Percentiles rank a stretch among this genome's conserved stretches.
Evolutionary conservation across 208 protist genomes (phyloP).

Genomic region (Acanthamoeba triangularis): DNA sequence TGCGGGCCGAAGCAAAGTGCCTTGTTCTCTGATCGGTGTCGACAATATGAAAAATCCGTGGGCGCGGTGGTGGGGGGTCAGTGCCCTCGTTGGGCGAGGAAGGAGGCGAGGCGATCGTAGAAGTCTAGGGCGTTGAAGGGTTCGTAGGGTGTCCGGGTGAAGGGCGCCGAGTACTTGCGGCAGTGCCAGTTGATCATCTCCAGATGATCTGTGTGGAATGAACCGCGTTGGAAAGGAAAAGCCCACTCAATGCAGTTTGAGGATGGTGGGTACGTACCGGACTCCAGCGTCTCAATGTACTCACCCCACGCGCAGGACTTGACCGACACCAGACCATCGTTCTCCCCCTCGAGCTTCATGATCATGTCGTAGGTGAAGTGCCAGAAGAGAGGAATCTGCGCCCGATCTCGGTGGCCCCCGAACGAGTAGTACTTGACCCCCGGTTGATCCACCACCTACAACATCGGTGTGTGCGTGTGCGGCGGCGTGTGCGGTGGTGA

Average conservation of each 20-base stretch:
- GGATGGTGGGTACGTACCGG: background rate
- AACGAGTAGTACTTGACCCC: slow-evolving; percentile 77
- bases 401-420: background rate
- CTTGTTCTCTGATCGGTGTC: background rate
- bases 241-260: background rate
- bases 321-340: slow-evolving; percentile 61
- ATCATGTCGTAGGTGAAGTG: slow-evolving; percentile 62
- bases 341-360: background rate
- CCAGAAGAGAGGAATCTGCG: slow-evolving; percentile 48
- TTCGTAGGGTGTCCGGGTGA: slow-evolving; percentile 15
- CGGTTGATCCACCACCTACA: slow-evolving; percentile 39
- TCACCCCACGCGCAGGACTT: slow-evolving; percentile 55
- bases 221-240: background rate
- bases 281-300: slow-evolving; percentile 34
- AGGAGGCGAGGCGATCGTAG: slow-evolving; percentile 43
- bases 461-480: no score
- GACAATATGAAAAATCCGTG: background rate
- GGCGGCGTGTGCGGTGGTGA: background rate
- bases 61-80: background rate
- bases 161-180: slow-evolving; percentile 44
- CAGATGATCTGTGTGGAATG: slow-evolving; percentile 2
- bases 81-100: slow-evolving; percentile 57
- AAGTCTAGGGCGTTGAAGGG: slow-evolving; percentile 65
- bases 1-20: no score
- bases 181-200: slow-evolving; percentile 74